A percentile compares a stretch with the other conserved stretches of the same genome.
These are phyloP conservation scores for Fraxinus ornus DNA, from an alignment of 305 asterid genomes.

Conservation along the genomic window DNA sequence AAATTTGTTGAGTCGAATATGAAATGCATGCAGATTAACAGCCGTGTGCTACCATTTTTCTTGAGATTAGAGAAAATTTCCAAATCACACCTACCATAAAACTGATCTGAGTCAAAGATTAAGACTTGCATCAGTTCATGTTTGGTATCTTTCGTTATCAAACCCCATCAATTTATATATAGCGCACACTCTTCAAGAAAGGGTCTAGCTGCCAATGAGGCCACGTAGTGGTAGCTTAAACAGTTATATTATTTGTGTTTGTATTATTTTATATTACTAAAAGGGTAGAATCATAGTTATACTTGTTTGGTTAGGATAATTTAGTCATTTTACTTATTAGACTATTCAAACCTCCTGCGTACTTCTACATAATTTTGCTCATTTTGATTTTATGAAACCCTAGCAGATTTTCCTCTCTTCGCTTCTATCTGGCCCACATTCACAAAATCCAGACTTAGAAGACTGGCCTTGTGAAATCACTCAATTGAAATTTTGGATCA, in stretches of 20 bases:
- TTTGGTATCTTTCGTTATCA: constrained; percentile 2
- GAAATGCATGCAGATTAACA: background rate
- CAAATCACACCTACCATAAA: background rate
- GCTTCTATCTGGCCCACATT: background rate
- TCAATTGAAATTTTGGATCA: background rate
- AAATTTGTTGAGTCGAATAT: background rate
- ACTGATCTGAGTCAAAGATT: background rate
- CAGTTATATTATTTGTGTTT: background rate
- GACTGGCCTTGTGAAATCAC: background rate
- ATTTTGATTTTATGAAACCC: background rate
- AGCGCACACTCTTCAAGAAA: background rate
- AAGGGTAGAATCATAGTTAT: background rate
- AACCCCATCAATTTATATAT: background rate
- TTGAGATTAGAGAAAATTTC: background rate
- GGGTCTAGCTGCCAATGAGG: background rate
- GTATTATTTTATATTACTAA: no score
- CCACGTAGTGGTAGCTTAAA: background rate
- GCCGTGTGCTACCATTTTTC: background rate
- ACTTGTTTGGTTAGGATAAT: background rate
- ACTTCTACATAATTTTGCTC: background rate
- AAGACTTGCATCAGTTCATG: background rate
- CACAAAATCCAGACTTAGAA: background rate
- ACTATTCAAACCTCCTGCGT: background rate
- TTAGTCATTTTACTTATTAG: background rate
- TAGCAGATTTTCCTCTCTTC: background rate